These are phyloP conservation scores for Trypanosoma caninum DNA, from an alignment of 208 protist species.

Conservation along the genomic window DNA sequence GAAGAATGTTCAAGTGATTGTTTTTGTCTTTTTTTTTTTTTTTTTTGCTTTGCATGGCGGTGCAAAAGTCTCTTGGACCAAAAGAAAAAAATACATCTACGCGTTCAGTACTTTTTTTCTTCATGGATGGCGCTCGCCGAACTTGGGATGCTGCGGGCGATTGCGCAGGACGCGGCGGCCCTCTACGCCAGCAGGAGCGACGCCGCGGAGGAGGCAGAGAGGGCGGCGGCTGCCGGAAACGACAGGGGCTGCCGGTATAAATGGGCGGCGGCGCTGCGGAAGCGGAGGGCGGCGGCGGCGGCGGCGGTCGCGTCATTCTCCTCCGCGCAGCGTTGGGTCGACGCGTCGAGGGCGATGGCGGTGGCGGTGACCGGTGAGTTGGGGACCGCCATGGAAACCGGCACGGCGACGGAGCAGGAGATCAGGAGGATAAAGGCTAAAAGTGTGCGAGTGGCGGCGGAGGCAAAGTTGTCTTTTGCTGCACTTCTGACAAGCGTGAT, in stretches of 20 bases:
- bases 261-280: not conserved
- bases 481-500: not conserved
- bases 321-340: not conserved
- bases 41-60: not conserved
- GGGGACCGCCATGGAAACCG: not conserved
- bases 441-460: not conserved
- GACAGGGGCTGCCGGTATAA: not conserved
- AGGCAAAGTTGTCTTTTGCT: not conserved
- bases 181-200: not conserved
- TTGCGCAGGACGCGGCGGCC: not conserved
- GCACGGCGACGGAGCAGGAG: not conserved
- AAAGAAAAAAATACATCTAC: too few relatives aligned
- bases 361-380: not conserved
- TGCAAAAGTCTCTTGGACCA: not conserved
- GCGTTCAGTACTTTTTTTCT: not conserved
- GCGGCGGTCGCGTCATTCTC: not conserved
- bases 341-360: not conserved
- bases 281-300: not conserved
- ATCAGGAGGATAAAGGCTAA: not conserved
- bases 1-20: too few relatives aligned
- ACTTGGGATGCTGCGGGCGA: not conserved
- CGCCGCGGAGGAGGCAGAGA: not conserved
- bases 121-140: not conserved
- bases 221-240: not conserved
- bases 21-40: not conserved